Evolutionary conservation across 768 basidiomycete species (phyloP).

Genomic region (Pleurotus sapidus): DNA sequence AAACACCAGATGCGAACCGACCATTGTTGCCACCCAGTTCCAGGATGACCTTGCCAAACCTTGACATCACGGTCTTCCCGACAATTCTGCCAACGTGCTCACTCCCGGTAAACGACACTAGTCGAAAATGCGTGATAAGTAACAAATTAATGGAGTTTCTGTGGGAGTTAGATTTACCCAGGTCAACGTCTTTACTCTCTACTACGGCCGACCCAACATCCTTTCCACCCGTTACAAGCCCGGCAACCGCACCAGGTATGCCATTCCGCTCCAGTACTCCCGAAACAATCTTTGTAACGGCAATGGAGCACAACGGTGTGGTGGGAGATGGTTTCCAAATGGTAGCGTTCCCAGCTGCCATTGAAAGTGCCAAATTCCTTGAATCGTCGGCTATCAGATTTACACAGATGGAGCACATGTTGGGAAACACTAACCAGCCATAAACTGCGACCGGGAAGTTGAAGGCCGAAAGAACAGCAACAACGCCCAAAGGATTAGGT

Average conservation of each 20-base stretch:
- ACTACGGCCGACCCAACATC: conserved; percentile 80
- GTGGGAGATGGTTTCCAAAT: conserved; percentile 94
- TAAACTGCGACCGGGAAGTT: conserved; percentile 96
- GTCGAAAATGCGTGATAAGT: not conserved
- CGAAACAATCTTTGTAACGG: conserved; percentile 82
- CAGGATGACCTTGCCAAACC: conserved; percentile 88
- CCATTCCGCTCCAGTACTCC: conserved; percentile 78
- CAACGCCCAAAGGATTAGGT: conserved; percentile 80
- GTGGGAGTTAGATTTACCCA: conserved; percentile 55
- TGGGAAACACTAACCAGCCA: conserved; percentile 59
- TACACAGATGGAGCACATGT: conserved; percentile 4
- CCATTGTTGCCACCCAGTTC: conserved; percentile 97
- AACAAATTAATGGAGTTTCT: conserved; percentile 7
- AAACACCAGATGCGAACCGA: conserved; percentile 29
- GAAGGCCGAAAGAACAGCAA: conserved; percentile 84
- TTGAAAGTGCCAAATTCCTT: conserved; percentile 88
- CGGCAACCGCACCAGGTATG: conserved; percentile 80
- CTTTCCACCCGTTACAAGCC: conserved; percentile 80
- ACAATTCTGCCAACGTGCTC: conserved; percentile 85
- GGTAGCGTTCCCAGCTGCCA: conserved; percentile 90
- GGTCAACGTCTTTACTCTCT: conserved; percentile 68
- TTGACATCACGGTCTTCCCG: conserved; percentile 80
- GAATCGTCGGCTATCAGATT: conserved; percentile 9
- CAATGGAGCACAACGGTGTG: conserved; percentile 89
- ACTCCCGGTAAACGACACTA: conserved; percentile 95